Base-by-base conservation (phyloP, 495 filamentous ascomycete genomes). In the Hypoxylon rickii region DNA sequence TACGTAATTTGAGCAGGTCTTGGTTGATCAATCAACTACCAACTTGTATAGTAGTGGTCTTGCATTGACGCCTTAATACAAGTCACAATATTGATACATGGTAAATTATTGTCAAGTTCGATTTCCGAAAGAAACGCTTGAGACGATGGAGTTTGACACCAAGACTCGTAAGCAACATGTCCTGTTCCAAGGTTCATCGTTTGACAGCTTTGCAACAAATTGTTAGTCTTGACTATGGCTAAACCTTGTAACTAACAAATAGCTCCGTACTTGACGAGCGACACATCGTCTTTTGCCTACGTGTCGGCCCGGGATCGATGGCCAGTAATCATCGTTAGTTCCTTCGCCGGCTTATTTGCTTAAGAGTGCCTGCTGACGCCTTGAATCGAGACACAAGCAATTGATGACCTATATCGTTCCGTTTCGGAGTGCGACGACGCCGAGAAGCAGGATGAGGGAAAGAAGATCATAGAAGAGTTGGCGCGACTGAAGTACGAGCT, bases 401-500 rank as follows among this genome's bases (percentile, higher is more conserved):
- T 98, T 68, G 93, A 97, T 68, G 92, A 97, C 68, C 79, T 93
- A 16, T 92, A 96, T 72, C 88, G 88, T 3, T 81, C 88, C 15
- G 85, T 90, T 0, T 79, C 79, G 16, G 74, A 77, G 20, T 79
- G 80, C 17, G 76, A 77, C 10, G 83, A 89, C 26, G 68, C 80
- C 1, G 83, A 82, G 32, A 88, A 89, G 69, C 68, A 73, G 12
- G 80, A 80, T 19, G 94, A 98, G 64, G 94, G 94, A 54, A 96
- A 96, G 74, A 75, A 70, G 55, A 94, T 98, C 54, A 80, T 96
- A 31, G 85, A 86, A 68, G 82, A 87, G 45, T 76, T 98, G 1
- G 87, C 88, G 11, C 83, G 80, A 63, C 78, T 98, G 56, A 98
- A 98, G 74, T 96, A 97, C 73, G 93, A 98, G 75, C 70, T 97